phyloP scores from a whole-genome alignment of 352 stramenopile species.

The Paralagenidium karlingii region DNA sequence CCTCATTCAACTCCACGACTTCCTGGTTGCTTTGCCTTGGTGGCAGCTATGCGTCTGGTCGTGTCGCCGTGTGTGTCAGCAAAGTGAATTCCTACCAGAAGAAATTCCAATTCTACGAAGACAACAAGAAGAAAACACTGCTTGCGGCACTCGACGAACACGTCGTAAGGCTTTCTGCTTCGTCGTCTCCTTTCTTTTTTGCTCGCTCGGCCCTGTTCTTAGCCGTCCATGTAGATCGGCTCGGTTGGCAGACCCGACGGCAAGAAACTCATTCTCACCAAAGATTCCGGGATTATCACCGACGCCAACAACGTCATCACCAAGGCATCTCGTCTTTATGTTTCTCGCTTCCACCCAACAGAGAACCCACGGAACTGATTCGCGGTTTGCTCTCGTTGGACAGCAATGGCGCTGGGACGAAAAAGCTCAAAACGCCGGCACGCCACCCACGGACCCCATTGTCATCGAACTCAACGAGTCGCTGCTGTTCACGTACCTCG shows the following conservation, averaged over 20 bases:
- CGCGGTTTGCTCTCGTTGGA: neutral
- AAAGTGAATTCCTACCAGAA: constrained; percentile 54
- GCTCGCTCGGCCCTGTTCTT: neutral
- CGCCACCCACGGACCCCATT: constrained; percentile 35
- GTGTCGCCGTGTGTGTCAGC: constrained; percentile 56
- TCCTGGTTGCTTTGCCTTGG: neutral
- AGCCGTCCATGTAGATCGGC: constrained; percentile 42
- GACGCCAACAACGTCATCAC: constrained; percentile 30
- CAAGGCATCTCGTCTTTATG: constrained; percentile 14
- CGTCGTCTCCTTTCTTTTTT: too few relatives aligned
- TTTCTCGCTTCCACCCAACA: neutral
- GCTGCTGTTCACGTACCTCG: constrained; percentile 53
- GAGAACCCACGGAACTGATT: too few relatives aligned
- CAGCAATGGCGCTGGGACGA: constrained; percentile 53
- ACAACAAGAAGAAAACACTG: constrained; percentile 38
- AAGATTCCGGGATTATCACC: constrained; percentile 44
- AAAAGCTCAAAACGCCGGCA: constrained; percentile 49
- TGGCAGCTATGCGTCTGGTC: constrained; percentile 40
- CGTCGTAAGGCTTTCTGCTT: constrained; percentile 39
- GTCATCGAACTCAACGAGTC: constrained; percentile 60
- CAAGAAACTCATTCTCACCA: constrained; percentile 54
- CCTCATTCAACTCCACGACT: neutral
- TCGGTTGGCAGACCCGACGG: constrained; percentile 31
- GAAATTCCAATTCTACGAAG: constrained; percentile 54
- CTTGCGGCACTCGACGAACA: constrained; percentile 56